A percentile compares a stretch with the other conserved stretches of the same genome.
These are phyloP conservation scores for Astragalus glycyphyllos DNA, from an alignment of 306 rosid species.

Conservation along the genomic window DNA sequence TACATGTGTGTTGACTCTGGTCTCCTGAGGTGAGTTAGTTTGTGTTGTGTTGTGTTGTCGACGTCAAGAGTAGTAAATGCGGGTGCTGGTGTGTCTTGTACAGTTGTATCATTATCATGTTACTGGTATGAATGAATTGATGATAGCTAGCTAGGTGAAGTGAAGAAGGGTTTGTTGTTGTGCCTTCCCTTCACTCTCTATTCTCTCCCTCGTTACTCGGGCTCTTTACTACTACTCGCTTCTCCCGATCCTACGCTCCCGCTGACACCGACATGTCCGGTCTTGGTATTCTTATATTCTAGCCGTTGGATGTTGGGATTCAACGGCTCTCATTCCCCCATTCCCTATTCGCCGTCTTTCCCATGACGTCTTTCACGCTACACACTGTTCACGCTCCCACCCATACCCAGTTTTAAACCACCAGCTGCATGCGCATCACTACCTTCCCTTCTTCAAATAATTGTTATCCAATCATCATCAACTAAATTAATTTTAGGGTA, in stretches of 20 bases:
- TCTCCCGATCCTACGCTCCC: constrained; percentile 62
- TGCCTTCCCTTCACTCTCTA: neutral
- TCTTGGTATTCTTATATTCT: neutral
- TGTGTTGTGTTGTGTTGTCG: constrained; percentile 38
- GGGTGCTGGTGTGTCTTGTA: constrained; percentile 36
- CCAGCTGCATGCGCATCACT: neutral
- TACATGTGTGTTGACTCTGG: neutral
- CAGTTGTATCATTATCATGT: constrained; percentile 5
- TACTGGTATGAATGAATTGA: no score
- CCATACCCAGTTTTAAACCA: constrained; percentile 21
- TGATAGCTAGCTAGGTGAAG: neutral
- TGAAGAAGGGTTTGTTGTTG: neutral
- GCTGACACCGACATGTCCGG: constrained; percentile 58
- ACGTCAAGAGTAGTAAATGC: constrained; percentile 44
- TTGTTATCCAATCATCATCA: neutral
- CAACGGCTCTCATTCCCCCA: constrained; percentile 33
- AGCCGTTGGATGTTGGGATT: neutral
- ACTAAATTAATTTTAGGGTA: neutral
- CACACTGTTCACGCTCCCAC: constrained; percentile 41
- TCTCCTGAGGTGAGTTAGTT: neutral
- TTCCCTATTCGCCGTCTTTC: constrained; percentile 64
- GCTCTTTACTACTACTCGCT: constrained; percentile 32
- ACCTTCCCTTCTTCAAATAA: constrained; percentile 21
- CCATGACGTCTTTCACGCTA: constrained; percentile 59
- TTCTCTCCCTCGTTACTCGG: constrained; percentile 50